These are phyloP conservation scores for Diplodia seriata DNA, from an alignment of 2,329 filamentous ascomycete species.

Conservation along the genomic window DNA sequence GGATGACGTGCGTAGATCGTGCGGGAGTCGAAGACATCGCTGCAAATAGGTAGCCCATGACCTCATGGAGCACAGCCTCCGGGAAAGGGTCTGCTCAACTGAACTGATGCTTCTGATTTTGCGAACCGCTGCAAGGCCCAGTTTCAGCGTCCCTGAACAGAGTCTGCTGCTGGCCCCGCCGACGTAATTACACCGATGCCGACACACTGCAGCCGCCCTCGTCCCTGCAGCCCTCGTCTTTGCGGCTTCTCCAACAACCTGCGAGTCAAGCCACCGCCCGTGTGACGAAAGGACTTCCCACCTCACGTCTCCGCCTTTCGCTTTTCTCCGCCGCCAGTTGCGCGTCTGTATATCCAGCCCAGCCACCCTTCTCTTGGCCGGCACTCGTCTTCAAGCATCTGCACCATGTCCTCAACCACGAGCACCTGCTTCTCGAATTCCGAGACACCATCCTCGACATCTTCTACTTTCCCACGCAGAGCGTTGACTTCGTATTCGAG, in stretches of 20 bases:
- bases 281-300: slow-evolving; percentile 15
- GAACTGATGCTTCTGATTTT: background rate
- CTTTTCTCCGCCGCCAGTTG: slow-evolving; percentile 2
- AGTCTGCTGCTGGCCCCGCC: slow-evolving; percentile 15
- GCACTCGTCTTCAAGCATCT: slow-evolving; percentile 65
- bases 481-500: slow-evolving; percentile 90
- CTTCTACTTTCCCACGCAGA: slow-evolving; percentile 79
- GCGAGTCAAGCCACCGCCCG: slow-evolving; percentile 18
- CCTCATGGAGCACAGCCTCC: slow-evolving; percentile 22
- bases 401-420: slow-evolving; percentile 51
- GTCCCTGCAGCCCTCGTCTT: slow-evolving; percentile 14
- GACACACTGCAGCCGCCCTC: slow-evolving; percentile 23
- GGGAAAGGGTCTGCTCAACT: background rate
- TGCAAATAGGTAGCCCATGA: slow-evolving; percentile 4
- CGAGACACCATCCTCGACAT: slow-evolving; percentile 81
- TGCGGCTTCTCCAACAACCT: slow-evolving; percentile 11
- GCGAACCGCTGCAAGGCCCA: slow-evolving; percentile 21
- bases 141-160: slow-evolving; percentile 21
- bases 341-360: slow-evolving; percentile 39
- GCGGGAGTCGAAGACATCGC: slow-evolving; percentile 18
- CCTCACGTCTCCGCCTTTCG: slow-evolving; percentile 7
- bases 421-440: slow-evolving; percentile 76
- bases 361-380: slow-evolving; percentile 46
- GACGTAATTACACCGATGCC: slow-evolving; percentile 25
- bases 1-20: slow-evolving; percentile 30